Conservation (phyloP, 83 land plant species). For the Thuja plicata region DNA sequence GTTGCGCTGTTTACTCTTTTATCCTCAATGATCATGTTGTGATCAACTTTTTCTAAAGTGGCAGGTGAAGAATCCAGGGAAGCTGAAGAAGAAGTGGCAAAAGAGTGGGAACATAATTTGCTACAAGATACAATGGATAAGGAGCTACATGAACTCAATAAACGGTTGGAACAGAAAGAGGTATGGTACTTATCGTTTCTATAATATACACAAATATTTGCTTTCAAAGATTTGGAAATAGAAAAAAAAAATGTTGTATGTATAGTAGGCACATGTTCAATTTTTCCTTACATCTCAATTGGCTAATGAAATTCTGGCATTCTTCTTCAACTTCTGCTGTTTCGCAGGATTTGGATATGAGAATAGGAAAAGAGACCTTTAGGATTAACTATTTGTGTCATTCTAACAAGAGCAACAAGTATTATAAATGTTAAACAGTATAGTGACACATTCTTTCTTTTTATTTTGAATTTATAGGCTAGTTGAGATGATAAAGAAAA, state of each 20-base stretch:
- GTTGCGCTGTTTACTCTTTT: background rate
- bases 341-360: background rate
- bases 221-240: background rate
- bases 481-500: background rate
- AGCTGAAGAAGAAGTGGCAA: conserved; percentile 75
- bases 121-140: conserved; percentile 90
- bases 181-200: conserved; percentile 26
- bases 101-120: conserved; percentile 92
- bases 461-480: background rate
- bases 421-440: background rate
- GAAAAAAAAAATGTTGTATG: background rate
- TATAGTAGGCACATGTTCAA: background rate
- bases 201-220: background rate
- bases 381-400: background rate
- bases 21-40: background rate
- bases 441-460: background rate
- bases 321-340: conserved; percentile 8
- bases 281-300: background rate
- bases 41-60: background rate
- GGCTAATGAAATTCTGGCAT: background rate
- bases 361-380: conserved; percentile 7
- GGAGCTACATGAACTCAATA: conserved; percentile 91
- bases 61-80: conserved; percentile 58
- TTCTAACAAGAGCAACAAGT: background rate
- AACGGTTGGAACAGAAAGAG: conserved; percentile 91